Evolutionary conservation across 768 basidiomycete genomes (phyloP).

Genomic region (Amanita exitialis): DNA sequence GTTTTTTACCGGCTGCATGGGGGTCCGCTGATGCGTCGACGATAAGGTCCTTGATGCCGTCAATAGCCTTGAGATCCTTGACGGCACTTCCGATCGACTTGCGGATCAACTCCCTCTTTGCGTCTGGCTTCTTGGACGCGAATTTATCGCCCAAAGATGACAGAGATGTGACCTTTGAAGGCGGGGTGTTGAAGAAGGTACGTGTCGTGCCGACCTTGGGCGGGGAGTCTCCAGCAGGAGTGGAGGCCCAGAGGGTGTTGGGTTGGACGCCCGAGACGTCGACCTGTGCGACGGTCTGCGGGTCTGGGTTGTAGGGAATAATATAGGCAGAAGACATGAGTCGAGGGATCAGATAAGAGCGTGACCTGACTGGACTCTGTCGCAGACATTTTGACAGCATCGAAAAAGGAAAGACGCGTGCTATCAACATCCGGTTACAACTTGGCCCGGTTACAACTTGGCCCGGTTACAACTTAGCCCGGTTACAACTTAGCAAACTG

Average conservation of each 20-base stretch:
- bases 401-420: neutral
- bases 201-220: slow-evolving; percentile 55
- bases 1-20: slow-evolving; percentile 61
- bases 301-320: slow-evolving; percentile 43
- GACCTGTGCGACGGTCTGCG: slow-evolving; percentile 17
- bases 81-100: slow-evolving; percentile 66
- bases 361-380: neutral
- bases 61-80: slow-evolving; percentile 52
- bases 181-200: slow-evolving; percentile 50
- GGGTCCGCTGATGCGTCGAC: slow-evolving; percentile 61
- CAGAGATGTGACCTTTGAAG: slow-evolving; percentile 37
- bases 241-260: slow-evolving; percentile 39
- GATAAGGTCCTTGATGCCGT: slow-evolving; percentile 50
- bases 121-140: slow-evolving; percentile 29
- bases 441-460: slow-evolving; percentile 16
- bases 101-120: slow-evolving; percentile 56
- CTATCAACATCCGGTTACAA: slow-evolving; percentile 1
- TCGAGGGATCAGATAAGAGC: slow-evolving; percentile 7
- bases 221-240: slow-evolving; percentile 39
- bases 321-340: slow-evolving; percentile 37
- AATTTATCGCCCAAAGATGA: slow-evolving; percentile 52
- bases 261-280: slow-evolving; percentile 29
- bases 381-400: slow-evolving; percentile 4
- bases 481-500: slow-evolving; percentile 51
- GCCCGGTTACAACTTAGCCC: slow-evolving; percentile 10